These are phyloP conservation scores for Elsinoe fawcettii DNA, from an alignment of 2,329 filamentous ascomycete genomes.

Conservation along the genomic window DNA sequence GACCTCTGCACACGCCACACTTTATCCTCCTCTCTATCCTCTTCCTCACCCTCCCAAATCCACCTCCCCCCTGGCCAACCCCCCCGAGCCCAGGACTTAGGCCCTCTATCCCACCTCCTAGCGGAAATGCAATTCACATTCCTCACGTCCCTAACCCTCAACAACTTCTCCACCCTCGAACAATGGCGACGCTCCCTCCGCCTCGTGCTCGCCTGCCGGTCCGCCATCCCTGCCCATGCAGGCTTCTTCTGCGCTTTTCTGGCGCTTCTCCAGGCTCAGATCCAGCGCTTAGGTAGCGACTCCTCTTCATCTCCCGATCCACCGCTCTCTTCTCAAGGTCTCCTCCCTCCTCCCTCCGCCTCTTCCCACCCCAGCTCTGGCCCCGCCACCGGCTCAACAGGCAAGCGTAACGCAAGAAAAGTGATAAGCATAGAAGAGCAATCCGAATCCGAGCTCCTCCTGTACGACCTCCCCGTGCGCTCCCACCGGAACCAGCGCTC, in stretches of 20 bases:
- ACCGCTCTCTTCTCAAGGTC: not conserved
- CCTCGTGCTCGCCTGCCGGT: conserved; percentile 50
- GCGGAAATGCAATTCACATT: conserved; percentile 58
- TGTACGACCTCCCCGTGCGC: conserved; percentile 3
- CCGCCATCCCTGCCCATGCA: conserved; percentile 42
- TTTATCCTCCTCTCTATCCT: not conserved
- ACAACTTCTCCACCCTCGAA: conserved; percentile 59
- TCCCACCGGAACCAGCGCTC: not conserved
- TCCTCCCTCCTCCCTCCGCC: too few relatives aligned
- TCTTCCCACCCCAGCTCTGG: too few relatives aligned
- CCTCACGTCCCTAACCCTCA: conserved; percentile 54
- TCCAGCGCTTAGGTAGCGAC: conserved; percentile 40
- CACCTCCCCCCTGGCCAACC: not conserved
- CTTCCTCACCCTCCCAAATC: not conserved
- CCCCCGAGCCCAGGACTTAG: conserved; percentile 16
- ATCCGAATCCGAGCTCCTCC: not conserved
- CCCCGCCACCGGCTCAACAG: too few relatives aligned
- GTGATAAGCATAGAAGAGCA: not conserved
- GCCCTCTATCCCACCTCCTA: conserved; percentile 28
- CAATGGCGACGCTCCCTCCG: conserved; percentile 56
- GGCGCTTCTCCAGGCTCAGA: conserved; percentile 43
- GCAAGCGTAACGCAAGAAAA: not conserved
- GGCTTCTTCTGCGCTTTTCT: conserved; percentile 47
- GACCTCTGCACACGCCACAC: conserved; percentile 31
- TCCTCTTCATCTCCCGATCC: conserved; percentile 44